A percentile compares a stretch with the other conserved stretches of the same genome.
Evolutionary conservation across 2,329 filamentous ascomycete species (phyloP).

Genomic region (Paecilomyces sp.): DNA sequence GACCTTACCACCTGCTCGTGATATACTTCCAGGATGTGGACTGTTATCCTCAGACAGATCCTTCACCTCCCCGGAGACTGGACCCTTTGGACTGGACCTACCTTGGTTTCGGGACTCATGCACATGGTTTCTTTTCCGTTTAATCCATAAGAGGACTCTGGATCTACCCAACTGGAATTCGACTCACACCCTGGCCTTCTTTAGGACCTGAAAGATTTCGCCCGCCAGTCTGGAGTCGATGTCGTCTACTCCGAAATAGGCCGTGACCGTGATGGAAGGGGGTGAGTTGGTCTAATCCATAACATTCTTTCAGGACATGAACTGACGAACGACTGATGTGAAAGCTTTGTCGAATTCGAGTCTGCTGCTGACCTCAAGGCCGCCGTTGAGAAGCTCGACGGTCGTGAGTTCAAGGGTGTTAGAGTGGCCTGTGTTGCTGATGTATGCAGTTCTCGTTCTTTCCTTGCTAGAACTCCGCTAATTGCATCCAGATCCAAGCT

Average conservation of each 20-base stretch:
- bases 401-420: constrained; percentile 84
- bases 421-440: constrained; percentile 81
- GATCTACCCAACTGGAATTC: constrained; percentile 45
- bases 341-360: constrained; percentile 97
- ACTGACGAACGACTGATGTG: constrained; percentile 17
- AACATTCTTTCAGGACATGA: constrained; percentile 9
- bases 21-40: not conserved
- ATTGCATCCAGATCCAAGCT: constrained; percentile 54
- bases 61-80: not conserved
- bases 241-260: constrained; percentile 97
- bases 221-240: constrained; percentile 90
- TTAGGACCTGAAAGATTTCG: constrained; percentile 99
- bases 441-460: constrained; percentile 48
- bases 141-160: constrained; percentile 4
- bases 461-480: constrained; percentile 14
- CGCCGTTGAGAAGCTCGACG: constrained; percentile 91
- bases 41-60: not conserved
- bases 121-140: not conserved
- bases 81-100: not conserved
- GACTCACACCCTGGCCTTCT: constrained; percentile 72
- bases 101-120: not conserved
- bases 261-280: constrained; percentile 84
- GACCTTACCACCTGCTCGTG: not conserved
- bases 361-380: constrained; percentile 81
- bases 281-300: constrained; percentile 52